A percentile compares a stretch with the other conserved stretches of the same genome.
Evolutionary conservation across 208 protist genomes (phyloP).

Genomic region (Wallacemonas rigidus): DNA sequence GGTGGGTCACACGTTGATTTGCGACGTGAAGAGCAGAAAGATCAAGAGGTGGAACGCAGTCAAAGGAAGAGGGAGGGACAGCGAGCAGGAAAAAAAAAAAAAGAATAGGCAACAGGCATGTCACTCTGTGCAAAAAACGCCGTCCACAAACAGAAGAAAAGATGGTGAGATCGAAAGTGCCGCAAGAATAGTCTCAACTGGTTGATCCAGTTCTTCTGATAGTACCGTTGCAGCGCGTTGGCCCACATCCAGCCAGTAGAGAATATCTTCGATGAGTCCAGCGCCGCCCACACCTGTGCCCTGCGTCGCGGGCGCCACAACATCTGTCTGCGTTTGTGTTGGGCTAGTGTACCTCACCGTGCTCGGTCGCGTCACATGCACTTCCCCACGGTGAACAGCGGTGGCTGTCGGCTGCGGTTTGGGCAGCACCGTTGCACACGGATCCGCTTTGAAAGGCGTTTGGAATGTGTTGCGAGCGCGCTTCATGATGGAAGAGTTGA

Average conservation of each 20-base stretch:
- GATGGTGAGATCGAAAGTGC: conserved; percentile 26
- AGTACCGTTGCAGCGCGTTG: conserved; percentile 14
- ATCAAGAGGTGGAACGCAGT: background rate
- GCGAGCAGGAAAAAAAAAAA: conserved; percentile 24
- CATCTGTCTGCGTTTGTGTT: background rate
- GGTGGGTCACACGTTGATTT: no score
- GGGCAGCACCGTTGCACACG: background rate
- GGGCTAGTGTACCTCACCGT: no score
- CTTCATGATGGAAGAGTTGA: background rate
- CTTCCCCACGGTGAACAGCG: background rate
- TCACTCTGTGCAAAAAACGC: conserved; percentile 12
- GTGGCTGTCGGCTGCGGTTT: background rate
- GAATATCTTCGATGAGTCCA: conserved; percentile 23
- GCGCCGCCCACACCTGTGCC: background rate
- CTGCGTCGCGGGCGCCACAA: background rate
- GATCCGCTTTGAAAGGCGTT: conserved; percentile 6
- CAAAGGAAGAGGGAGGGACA: conserved; percentile 16
- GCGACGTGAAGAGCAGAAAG: background rate
- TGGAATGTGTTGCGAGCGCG: conserved; percentile 4
- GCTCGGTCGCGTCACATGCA: no score
- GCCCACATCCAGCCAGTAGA: conserved; percentile 23
- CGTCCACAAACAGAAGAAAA: conserved; percentile 31
- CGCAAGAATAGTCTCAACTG: conserved; percentile 27
- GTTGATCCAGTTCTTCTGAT: conserved; percentile 11
- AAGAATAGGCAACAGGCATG: background rate